phyloP scores from a whole-genome alignment of 306 rosid species.

The Cucumis melo region DNA sequence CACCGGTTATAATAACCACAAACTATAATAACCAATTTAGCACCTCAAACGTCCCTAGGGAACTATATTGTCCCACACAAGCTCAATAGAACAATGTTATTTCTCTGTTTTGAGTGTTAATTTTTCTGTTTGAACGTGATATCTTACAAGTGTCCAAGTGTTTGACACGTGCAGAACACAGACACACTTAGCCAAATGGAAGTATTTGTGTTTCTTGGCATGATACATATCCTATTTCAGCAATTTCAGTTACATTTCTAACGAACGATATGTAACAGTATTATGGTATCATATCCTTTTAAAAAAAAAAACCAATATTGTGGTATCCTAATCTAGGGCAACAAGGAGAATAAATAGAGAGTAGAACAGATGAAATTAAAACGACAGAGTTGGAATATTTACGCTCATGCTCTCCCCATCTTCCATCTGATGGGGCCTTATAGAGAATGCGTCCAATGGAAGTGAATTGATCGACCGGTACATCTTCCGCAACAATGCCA shows the following conservation, averaged over 20 bases:
- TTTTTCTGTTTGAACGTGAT: too few species aligned
- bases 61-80: too few species aligned
- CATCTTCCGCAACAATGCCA: slow-evolving; percentile 74
- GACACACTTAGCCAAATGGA: too few species aligned
- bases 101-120: too few species aligned
- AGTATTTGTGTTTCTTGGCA: too few species aligned
- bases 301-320: neutral
- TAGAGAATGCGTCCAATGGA: slow-evolving; percentile 85
- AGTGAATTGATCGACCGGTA: slow-evolving; percentile 83
- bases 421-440: slow-evolving; percentile 98
- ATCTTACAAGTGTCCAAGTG: too few species aligned
- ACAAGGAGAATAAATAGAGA: neutral
- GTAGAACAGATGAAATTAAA: neutral
- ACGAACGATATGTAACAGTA: neutral
- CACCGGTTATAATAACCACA: too few species aligned
- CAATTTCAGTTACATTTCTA: neutral
- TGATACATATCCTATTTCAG: neutral
- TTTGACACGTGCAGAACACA: too few species aligned
- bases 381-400: slow-evolving; percentile 6
- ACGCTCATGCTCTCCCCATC: slow-evolving; percentile 99
- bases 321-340: neutral
- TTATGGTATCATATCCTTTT: neutral
- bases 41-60: too few species aligned
- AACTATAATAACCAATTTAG: too few species aligned
- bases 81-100: too few species aligned